Evolutionary conservation across 495 filamentous ascomycete genomes (phyloP).

Genomic region (Thermothielavioides terrestris): DNA sequence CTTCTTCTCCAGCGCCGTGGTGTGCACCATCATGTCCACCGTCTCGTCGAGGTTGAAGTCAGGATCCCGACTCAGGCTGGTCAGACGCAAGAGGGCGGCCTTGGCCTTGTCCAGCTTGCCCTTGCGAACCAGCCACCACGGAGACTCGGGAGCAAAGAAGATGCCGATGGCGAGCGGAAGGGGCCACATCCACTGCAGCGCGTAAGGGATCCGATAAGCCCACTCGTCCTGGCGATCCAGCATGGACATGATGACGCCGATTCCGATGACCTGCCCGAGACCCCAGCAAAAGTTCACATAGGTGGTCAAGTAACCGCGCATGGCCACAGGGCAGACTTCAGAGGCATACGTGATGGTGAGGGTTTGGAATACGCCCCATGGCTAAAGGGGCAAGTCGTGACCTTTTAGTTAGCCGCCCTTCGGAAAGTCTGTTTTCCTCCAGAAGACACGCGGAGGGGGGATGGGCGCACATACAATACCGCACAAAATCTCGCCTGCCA

Average conservation of each 20-base stretch:
- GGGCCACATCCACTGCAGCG: constrained; percentile 82
- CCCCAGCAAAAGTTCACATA: constrained; percentile 83
- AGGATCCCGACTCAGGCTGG: constrained; percentile 45
- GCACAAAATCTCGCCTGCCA: constrained; percentile 66
- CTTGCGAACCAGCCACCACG: constrained; percentile 75
- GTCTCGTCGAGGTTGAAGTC: constrained; percentile 68
- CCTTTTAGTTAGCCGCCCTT: too few species aligned
- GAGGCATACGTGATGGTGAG: constrained; percentile 71
- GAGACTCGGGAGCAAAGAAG: constrained; percentile 63
- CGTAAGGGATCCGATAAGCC: constrained; percentile 58
- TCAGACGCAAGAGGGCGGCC: constrained; percentile 56
- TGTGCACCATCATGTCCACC: constrained; percentile 78
- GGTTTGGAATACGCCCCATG: constrained; percentile 78
- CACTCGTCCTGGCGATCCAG: constrained; percentile 46
- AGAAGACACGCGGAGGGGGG: too few species aligned
- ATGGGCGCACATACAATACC: constrained; percentile 55
- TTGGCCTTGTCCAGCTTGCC: constrained; percentile 62
- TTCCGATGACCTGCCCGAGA: constrained; percentile 64
- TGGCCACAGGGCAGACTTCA: constrained; percentile 64
- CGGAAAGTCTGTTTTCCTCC: too few species aligned
- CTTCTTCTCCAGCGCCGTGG: constrained; percentile 63
- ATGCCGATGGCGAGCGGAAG: constrained; percentile 64
- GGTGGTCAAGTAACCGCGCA: constrained; percentile 66
- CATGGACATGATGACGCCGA: constrained; percentile 64
- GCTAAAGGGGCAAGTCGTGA: constrained; percentile 16